phyloP scores from a whole-genome alignment of 2,329 filamentous ascomycete genomes.

The Talaromyces sp. region DNA sequence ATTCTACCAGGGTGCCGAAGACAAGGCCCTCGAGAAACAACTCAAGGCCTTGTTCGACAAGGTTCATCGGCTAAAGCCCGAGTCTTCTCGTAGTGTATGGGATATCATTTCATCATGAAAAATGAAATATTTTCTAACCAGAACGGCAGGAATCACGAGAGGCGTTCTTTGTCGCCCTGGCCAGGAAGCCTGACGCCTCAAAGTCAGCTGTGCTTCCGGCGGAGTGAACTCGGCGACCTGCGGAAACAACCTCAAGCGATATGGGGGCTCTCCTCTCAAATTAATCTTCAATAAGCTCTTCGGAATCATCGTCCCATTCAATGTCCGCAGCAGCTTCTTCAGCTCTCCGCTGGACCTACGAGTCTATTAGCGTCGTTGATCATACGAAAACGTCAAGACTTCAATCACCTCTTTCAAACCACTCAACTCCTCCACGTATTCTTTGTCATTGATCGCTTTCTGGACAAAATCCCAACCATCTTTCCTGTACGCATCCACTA shows the following conservation, averaged over 20 bases:
- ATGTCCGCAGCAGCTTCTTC: conserved; percentile 42
- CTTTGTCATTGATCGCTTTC: conserved; percentile 55
- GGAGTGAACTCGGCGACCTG: conserved; percentile 2
- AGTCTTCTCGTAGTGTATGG: conserved; percentile 77
- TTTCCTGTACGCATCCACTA: conserved; percentile 49
- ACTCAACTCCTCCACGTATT: conserved; percentile 60
- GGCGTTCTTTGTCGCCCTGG: conserved; percentile 76
- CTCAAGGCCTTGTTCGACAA: conserved; percentile 72
- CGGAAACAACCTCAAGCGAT: not conserved
- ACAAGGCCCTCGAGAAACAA: conserved; percentile 70
- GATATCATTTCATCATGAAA: not conserved
- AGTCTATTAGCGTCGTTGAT: conserved; percentile 17
- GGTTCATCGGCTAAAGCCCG: conserved; percentile 84
- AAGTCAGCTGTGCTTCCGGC: conserved; percentile 42
- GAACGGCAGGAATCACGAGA: conserved; percentile 70
- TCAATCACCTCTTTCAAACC: conserved; percentile 54
- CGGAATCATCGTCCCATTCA: conserved; percentile 42
- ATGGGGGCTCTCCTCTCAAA: not conserved
- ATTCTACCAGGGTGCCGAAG: conserved; percentile 89
- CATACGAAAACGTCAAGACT: not conserved
- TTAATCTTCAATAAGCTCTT: conserved; percentile 29
- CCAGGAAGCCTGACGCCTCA: conserved; percentile 54
- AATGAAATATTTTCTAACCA: conserved; percentile 5
- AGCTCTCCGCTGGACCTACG: conserved; percentile 41
- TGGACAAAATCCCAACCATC: conserved; percentile 60